phyloP scores from a whole-genome alignment of 139 green algal genomes.

The Chlorella ohadii region DNA sequence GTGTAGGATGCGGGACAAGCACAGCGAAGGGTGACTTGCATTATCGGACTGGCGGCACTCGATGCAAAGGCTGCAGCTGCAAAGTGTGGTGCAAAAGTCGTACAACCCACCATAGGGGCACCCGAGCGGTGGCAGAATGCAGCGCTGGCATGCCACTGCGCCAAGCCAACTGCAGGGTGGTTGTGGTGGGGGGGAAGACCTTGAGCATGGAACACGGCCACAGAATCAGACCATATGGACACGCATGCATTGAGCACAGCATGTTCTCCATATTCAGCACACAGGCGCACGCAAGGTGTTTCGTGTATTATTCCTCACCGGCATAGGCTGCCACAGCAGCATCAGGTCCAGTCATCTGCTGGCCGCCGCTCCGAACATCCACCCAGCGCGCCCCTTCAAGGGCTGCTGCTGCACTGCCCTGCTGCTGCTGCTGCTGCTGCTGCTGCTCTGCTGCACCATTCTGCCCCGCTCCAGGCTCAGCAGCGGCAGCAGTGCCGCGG shows the following conservation, averaged over 20 bases:
- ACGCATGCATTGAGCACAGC: too few relatives aligned
- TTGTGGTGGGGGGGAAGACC: too few relatives aligned
- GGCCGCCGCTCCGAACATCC: slow-evolving; percentile 52
- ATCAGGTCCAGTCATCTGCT: slow-evolving; percentile 50
- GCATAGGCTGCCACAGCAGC: slow-evolving; percentile 58
- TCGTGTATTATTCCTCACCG: too few relatives aligned
- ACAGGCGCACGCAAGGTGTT: too few relatives aligned
- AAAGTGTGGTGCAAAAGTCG: not conserved
- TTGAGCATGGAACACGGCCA: too few relatives aligned
- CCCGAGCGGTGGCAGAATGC: slow-evolving; percentile 52
- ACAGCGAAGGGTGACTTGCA: not conserved
- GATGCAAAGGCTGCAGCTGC: not conserved
- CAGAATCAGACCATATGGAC: too few relatives aligned
- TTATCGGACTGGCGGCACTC: not conserved
- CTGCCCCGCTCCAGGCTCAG: not conserved
- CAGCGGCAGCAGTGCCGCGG: not conserved
- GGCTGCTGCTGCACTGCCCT: not conserved
- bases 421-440: not conserved
- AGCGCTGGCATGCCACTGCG: slow-evolving; percentile 51
- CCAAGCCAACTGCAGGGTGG: slow-evolving; percentile 51
- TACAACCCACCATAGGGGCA: not conserved
- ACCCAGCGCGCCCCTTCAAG: slow-evolving; percentile 34
- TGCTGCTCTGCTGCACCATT: not conserved
- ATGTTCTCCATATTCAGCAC: too few relatives aligned
- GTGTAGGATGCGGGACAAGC: not conserved